Base-by-base conservation (phyloP, 176 grass and related monocot genomes). In the Lolium multiflorum region DNA sequence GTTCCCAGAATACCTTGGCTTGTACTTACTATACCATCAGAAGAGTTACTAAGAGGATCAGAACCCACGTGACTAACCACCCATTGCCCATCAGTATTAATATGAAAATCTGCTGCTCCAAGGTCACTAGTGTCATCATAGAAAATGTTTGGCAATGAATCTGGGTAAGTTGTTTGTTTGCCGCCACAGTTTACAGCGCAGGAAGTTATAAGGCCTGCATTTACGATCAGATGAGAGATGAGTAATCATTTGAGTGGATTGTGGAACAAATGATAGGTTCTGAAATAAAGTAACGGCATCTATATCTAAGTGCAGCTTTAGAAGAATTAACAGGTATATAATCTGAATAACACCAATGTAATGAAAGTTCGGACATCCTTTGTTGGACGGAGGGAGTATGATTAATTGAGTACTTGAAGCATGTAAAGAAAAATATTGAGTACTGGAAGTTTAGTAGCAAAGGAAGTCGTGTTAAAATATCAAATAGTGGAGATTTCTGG, bases 111-210 rank as follows among this genome's bases (percentile, higher is more conserved):
- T 87, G 81, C 65, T 70, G 76, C 57, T 65, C 89, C 64, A 80
- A 94, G 87, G 69, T 69, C 37, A 79, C 6, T 14, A 17, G 66
- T 63, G 47, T 94, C 92, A 17, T 55, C 65, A 22, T 50, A 18
- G 22, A 91, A 94, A 1, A 5, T 48, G 81, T 20, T 79, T 48
- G 66, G 13, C 35, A 48, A 67, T n/a, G 0, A 43, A 69, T 86
- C 79, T 56, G 46, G 41, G 71, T 4, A 67, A 80, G 7, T 7
- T 0, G 7, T 44, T 83, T 90, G 22, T 22, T 78, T 82, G 64
- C 80, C 84, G 22, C 89, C 89, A 87, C 89, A 90, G 80, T 87
- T 90, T 48, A 87, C 69, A 64, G 89, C 55, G 0, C 78, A 74
- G 12, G 76, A 63, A 47, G 76, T 80, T 73, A 61, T 38, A 26